phyloP scores from a whole-genome alignment of 2,329 filamentous ascomycete species.

The Fusarium verrucosum region DNA sequence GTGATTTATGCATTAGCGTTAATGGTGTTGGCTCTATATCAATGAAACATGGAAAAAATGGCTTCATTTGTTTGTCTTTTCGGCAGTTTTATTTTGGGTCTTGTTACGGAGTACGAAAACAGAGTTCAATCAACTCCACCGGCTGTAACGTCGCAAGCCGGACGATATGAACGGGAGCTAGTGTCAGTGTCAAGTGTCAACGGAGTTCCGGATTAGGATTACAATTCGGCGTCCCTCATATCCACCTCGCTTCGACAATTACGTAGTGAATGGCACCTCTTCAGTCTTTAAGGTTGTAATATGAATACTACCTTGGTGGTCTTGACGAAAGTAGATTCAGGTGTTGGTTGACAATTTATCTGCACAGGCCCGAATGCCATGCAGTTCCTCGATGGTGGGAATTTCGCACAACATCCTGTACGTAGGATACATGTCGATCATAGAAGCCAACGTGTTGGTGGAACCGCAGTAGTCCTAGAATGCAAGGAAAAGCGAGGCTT shows the following conservation, averaged over 20 bases:
- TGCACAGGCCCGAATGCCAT: background rate
- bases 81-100: background rate
- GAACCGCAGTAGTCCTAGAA: too few relatives aligned
- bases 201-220: background rate
- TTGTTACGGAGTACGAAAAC: background rate
- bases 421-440: background rate
- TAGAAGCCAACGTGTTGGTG: too few relatives aligned
- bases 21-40: background rate
- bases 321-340: background rate
- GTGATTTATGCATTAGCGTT: background rate
- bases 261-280: too few relatives aligned
- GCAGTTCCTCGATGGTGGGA: background rate
- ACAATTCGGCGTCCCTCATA: background rate
- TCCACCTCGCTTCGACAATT: background rate
- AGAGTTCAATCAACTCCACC: background rate
- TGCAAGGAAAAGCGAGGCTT: too few relatives aligned
- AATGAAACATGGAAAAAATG: background rate
- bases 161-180: background rate
- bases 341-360: background rate
- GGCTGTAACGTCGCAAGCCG: background rate
- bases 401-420: rapidly evolving
- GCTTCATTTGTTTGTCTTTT: background rate
- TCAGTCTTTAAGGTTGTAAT: background rate
- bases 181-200: too few relatives aligned
- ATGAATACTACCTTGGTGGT: background rate